Evolutionary conservation across 768 basidiomycete genomes (phyloP), one percentile per base, ranked within the genome.

Genomic region (Lentinula edodes): DNA sequence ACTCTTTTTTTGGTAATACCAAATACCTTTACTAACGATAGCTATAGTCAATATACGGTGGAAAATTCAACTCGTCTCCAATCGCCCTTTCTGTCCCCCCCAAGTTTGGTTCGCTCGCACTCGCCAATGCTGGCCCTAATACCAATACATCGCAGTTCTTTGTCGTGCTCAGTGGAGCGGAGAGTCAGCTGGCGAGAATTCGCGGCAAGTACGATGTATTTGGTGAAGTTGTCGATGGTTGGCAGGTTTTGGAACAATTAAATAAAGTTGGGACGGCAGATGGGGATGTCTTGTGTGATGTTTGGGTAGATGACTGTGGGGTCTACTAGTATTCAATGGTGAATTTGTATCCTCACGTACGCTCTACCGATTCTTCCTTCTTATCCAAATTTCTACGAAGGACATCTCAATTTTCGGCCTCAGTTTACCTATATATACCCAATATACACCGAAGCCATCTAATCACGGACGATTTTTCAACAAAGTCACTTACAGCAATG

Each of bases 141-240:
- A 43, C 39, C 38, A 56, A 56, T 41, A 56, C 55, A 15, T 56
- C 55, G 6, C 55, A 56, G 20, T 56, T 56, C 16, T 56, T 56
- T 34, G 41, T 56, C 10, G 55, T 56, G 38, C 55, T 56, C 4
- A 42, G 38, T 56, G 23, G 55, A 7, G 55, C 55, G 28, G 39
- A 56, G 20, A 32, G 23, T 28, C 55, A 56, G 23, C 55, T 56
- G 5, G 39, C 55, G 32, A 41, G 55, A 43, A 56, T 56, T 43
- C 38, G 41, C 6, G 55, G 55, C 20, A 56, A 56, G 41, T 56
- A 56, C 16, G 55, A 56, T 45, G 39, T 56, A 32, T 56, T 56
- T 13, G 55, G 55, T 9, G 55, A 56, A 43, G 55, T 56, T 1
- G 55, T 56, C 39, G 55, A 56, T 34, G 55, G 55, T 15, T 56